phyloP scores from a whole-genome alignment of 2,329 filamentous ascomycete species.

The Myriosclerotinia curreyana region DNA sequence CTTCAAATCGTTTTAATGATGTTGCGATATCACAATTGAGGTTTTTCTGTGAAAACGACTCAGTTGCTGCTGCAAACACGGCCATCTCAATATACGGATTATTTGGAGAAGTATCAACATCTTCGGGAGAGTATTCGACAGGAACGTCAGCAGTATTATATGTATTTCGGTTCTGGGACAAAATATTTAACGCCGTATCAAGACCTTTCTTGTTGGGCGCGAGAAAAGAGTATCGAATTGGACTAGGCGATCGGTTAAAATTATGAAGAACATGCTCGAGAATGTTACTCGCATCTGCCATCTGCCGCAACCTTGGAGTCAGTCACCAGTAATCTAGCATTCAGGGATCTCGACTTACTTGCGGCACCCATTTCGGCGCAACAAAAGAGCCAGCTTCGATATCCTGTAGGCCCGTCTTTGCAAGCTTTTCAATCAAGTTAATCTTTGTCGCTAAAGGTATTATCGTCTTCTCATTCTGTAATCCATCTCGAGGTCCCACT shows the following conservation, averaged over 20 bases:
- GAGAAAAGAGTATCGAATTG: constrained; percentile 75
- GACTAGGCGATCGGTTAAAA: constrained; percentile 51
- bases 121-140: constrained; percentile 15
- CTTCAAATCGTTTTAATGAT: constrained; percentile 66
- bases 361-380: constrained; percentile 79
- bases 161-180: constrained; percentile 54
- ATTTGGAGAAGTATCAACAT: constrained; percentile 26
- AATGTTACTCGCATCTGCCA: constrained; percentile 75
- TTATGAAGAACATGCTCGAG: constrained; percentile 63
- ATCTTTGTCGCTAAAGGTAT: constrained; percentile 73
- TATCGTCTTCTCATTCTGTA: constrained; percentile 76
- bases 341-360: constrained; percentile 48
- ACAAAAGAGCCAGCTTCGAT: constrained; percentile 85
- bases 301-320: constrained; percentile 47
- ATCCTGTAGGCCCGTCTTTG: constrained; percentile 63
- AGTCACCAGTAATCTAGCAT: neutral
- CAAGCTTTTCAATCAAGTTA: constrained; percentile 68
- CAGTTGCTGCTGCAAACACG: constrained; percentile 79
- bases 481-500: constrained; percentile 80
- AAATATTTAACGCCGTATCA: constrained; percentile 56
- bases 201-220: constrained; percentile 74
- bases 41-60: constrained; percentile 76
- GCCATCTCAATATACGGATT: constrained; percentile 63
- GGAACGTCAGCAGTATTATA: constrained; percentile 47
- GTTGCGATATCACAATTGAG: constrained; percentile 77